Base-by-base conservation (phyloP, 129 eudicot species). In the Dittrichia graveolens region DNA sequence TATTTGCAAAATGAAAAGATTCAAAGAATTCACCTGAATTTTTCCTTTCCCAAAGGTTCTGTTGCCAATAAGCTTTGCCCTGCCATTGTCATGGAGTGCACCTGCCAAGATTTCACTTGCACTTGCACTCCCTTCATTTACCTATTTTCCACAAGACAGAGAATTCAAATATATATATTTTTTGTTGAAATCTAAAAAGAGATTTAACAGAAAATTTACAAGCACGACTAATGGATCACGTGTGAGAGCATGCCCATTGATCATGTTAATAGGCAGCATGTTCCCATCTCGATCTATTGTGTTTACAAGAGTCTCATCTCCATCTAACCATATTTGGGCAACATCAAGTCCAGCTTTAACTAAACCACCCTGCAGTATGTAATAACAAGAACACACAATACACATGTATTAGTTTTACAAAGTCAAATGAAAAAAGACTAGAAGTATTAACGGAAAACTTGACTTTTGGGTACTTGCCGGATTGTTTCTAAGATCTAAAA, bases 101-200 rank as follows among this genome's bases (percentile, higher is more conserved):
- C 98, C 96, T 34, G 98, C 98, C 62, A 94, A 80, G 42, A 94
- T 94, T 83, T 94, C 98, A 43, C 97, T 94, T 16, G 96, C 96
- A 69, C 96, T 94, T 8, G 96, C 97, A 62, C 98, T 94, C 44
- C 96, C 93, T 74, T 94, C 98, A 63, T 94, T 90, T 38, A 92
- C 96, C 96, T 89, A 68, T 77, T 55, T 61, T 46, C 34, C 31
- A 24, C 31, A 53, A 8, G 35, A 10, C 38, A 10, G 9, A 7
- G 9, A 48, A 14, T 2, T 24, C 31, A 16, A 6, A 46, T 1
- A 2, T 16, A 31, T 70, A 16, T 54, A 15, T 44, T 53, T 46
- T 48, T 53, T 70, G 41, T 3, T 8, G 66, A 75, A 41, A 12
- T 71, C 13, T 15, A 5, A 2, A 34, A 24, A 53, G 8, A 39